phyloP scores from a whole-genome alignment of 225 moss, liverwort and hornwort genomes.

The Lunularia cruciata region DNA sequence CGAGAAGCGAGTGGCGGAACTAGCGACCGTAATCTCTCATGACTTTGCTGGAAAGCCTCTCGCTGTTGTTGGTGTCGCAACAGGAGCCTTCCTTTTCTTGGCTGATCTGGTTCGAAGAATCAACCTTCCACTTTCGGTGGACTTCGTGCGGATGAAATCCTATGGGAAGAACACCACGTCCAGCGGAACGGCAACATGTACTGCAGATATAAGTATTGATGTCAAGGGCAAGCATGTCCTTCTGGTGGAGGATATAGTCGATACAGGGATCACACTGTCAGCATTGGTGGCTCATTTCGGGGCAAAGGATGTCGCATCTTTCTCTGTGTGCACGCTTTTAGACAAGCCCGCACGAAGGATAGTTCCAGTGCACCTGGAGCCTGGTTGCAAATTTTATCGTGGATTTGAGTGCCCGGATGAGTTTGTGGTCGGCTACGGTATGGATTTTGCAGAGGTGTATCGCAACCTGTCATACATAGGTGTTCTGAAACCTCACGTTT shows the following conservation, averaged over 20 bases:
- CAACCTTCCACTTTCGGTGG: constrained; percentile 55
- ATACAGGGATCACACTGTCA: constrained; percentile 74
- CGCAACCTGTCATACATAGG: constrained; percentile 51
- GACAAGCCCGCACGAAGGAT: constrained; percentile 60
- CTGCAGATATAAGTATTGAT: constrained; percentile 67
- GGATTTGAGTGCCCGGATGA: constrained; percentile 65
- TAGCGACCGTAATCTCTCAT: constrained; percentile 60
- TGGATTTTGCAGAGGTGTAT: constrained; percentile 53
- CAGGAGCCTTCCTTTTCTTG: constrained; percentile 76
- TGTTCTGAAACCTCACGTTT: constrained; percentile 44
- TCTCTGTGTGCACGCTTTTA: constrained; percentile 68
- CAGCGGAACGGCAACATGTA: constrained; percentile 60
- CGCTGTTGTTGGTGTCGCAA: constrained; percentile 72
- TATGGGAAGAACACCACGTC: constrained; percentile 57
- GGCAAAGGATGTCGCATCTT: constrained; percentile 58
- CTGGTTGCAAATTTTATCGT: constrained; percentile 56
- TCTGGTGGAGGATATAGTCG: constrained; percentile 77
- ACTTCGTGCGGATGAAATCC: constrained; percentile 67
- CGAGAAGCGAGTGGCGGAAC: constrained; percentile 66
- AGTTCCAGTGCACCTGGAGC: constrained; percentile 58
- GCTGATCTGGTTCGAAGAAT: constrained; percentile 63
- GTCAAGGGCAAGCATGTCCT: constrained; percentile 65
- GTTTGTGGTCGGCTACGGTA: constrained; percentile 58
- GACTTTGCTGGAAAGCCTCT: constrained; percentile 63
- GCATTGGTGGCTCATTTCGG: constrained; percentile 60